These are phyloP conservation scores for Teratosphaeria viscida DNA, from an alignment of 2,329 filamentous ascomycete genomes.

Conservation along the genomic window DNA sequence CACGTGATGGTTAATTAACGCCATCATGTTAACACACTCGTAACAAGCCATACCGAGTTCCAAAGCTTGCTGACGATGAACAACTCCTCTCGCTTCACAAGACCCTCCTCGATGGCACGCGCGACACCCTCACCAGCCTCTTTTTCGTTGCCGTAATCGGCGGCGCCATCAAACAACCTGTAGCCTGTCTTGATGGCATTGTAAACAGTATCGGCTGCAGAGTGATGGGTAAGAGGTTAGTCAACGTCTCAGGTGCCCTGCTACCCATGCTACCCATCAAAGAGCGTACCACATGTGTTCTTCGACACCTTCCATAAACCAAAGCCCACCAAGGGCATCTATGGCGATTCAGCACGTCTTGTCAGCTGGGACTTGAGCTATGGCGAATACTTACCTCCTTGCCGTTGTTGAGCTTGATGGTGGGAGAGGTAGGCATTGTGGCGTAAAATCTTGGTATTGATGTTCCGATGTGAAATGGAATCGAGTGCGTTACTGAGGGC, in stretches of 20 bases:
- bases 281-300: conserved; percentile 39
- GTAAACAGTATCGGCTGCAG: conserved; percentile 60
- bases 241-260: too few relatives aligned
- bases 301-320: conserved; percentile 78
- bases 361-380: background rate
- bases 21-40: conserved; percentile 37
- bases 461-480: background rate
- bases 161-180: conserved; percentile 51
- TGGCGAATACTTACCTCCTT: conserved; percentile 17
- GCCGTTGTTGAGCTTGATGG: conserved; percentile 29
- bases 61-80: conserved; percentile 91
- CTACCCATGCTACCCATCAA: too few relatives aligned
- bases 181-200: conserved; percentile 55
- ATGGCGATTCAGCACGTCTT: background rate
- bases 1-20: conserved; percentile 31
- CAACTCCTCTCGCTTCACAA: conserved; percentile 76
- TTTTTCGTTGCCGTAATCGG: conserved; percentile 73
- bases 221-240: too few relatives aligned
- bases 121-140: conserved; percentile 67
- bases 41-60: conserved; percentile 48
- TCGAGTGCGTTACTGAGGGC: background rate
- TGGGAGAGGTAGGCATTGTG: conserved; percentile 20
- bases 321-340: conserved; percentile 69
- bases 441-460: conserved; percentile 13
- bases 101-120: conserved; percentile 68